Base-by-base conservation (phyloP, 805 yeast species). In the Torulaspora indica region DNA sequence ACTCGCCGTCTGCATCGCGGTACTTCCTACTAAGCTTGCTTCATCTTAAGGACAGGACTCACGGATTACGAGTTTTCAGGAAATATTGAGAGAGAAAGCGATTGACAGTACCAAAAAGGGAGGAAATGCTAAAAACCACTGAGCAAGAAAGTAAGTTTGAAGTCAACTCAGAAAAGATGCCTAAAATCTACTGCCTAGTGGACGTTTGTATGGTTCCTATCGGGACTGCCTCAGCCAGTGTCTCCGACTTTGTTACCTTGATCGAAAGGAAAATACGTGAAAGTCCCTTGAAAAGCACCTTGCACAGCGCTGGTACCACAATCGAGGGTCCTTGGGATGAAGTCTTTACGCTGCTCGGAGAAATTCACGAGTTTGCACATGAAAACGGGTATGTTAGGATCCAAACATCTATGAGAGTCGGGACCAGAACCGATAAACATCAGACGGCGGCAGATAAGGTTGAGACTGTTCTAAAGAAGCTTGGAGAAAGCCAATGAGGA, bases 241-340 rank as follows among this genome's bases (percentile, higher is more conserved):
- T 88, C 1, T 85, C 93, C 7, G 85, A 83, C 54, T 87, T 86
- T 54, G 81, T 88, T 34, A 80, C 95, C 6, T 71, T 75, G 37
- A 79, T 84, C 32, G 91, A 88, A 49, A 68, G 74, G 22, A 63
- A 78, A 42, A 80, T 88, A 20, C 72, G 82, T 46, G 72, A 72
- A 18, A 77, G 85, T 24, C 81, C 77, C 2, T 68, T 88, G 43
- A 72, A 79, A 39, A 79, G 82, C 49, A 79, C 85, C 1, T 69
- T 88, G 47, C 96, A 88, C 65, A 83, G 95, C 54, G 96, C 96
- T 2, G 96, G 96, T 3, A 88, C 96, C 5, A 87, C 96, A 1
- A 80, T 84, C 54, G 79, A 85, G 56, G 96, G 96, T 1, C 89
- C 88, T n/a, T 89, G 96, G 96, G 79, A 80, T 56, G 89, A 84